Percentiles rank a stretch among this genome's conserved stretches.
Evolutionary conservation across 1,139 yeast genomes (phyloP).

Genomic region (Hyphopichia burtonii): DNA sequence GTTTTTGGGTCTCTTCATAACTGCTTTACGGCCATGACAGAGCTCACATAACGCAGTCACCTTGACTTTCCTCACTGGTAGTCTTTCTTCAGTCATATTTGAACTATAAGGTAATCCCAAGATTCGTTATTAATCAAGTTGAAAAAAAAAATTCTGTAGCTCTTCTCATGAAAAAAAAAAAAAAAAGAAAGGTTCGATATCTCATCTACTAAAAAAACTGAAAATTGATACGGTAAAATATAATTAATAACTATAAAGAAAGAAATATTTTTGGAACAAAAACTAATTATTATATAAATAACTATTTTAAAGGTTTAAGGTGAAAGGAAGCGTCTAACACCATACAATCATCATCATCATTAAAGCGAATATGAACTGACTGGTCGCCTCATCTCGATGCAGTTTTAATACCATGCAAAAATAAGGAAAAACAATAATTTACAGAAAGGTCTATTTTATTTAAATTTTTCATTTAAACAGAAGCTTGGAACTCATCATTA

Average conservation of each 20-base stretch:
- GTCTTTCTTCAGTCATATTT: constrained; percentile 1
- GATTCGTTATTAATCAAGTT: too few relatives aligned
- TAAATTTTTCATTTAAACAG: constrained; percentile 13
- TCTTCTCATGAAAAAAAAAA: constrained; percentile 1
- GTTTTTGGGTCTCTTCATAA: constrained; percentile 89
- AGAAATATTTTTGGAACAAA: not conserved
- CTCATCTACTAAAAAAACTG: not conserved
- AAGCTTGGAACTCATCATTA: constrained; percentile 48
- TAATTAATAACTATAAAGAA: not conserved
- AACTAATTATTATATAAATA: not conserved
- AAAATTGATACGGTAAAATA: not conserved
- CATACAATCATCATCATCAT: constrained; percentile 1
- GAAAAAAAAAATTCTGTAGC: too few relatives aligned
- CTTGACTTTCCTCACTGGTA: constrained; percentile 33
- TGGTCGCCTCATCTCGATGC: not conserved
- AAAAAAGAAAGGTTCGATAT: not conserved
- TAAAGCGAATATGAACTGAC: not conserved
- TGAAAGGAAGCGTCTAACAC: too few relatives aligned
- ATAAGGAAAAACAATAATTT: constrained; percentile 5
- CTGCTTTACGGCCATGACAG: constrained; percentile 84
- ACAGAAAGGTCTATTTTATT: constrained; percentile 2
- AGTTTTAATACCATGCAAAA: constrained; percentile 8
- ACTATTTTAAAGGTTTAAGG: too few relatives aligned
- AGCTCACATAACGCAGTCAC: constrained; percentile 66
- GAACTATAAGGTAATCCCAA: not conserved